These are phyloP conservation scores for Bimuria novae-zelandiae DNA, from an alignment of 2,329 filamentous ascomycete species.

Conservation along the genomic window DNA sequence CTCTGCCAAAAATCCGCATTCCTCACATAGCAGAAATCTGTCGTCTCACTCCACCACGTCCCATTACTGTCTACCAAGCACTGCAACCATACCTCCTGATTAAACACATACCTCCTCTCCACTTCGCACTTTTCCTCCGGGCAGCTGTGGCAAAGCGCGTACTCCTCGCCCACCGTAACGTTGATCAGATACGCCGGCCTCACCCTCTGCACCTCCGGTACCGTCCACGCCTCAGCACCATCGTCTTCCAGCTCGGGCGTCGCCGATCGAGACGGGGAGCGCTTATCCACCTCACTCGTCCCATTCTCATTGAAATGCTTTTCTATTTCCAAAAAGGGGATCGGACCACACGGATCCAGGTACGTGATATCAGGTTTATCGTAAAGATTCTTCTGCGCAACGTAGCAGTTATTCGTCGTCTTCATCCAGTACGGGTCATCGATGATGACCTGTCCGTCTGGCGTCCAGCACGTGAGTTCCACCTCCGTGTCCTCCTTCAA, in stretches of 20 bases:
- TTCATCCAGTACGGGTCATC: slow-evolving; percentile 38
- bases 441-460: slow-evolving; percentile 29
- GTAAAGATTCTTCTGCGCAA: slow-evolving; percentile 31
- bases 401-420: slow-evolving; percentile 40
- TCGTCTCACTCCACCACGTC: slow-evolving; percentile 34
- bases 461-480: slow-evolving; percentile 35
- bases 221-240: no score
- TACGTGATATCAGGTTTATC: slow-evolving; percentile 27
- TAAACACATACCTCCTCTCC: slow-evolving; percentile 26
- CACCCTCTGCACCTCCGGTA: not conserved
- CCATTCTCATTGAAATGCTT: slow-evolving; percentile 30
- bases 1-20: slow-evolving; percentile 33
- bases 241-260: no score
- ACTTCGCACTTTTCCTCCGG: slow-evolving; percentile 18
- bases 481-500: slow-evolving; percentile 33
- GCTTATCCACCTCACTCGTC: slow-evolving; percentile 10
- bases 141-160: slow-evolving; percentile 29
- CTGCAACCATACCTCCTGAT: slow-evolving; percentile 33
- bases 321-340: slow-evolving; percentile 29
- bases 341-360: slow-evolving; percentile 35
- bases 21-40: slow-evolving; percentile 37
- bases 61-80: slow-evolving; percentile 23
- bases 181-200: slow-evolving; percentile 30
- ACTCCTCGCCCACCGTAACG: slow-evolving; percentile 36
- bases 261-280: no score